Evolutionary conservation across 2,329 filamentous ascomycete genomes (phyloP).

Genomic region (Fonsecaea multimorphosa): DNA sequence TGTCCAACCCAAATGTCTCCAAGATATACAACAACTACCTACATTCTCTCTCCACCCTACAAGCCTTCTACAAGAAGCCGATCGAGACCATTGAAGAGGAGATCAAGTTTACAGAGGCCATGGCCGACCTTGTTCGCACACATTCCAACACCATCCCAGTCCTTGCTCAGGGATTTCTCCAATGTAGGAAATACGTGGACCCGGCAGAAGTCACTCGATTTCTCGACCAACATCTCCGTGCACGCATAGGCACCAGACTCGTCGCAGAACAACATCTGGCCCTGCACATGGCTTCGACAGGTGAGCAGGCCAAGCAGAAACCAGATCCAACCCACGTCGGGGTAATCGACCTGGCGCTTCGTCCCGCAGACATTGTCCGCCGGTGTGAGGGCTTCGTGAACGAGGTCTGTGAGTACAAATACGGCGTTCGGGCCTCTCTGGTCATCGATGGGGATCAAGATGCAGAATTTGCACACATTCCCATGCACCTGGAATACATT

Average conservation of each 20-base stretch:
- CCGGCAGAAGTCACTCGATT: conserved; percentile 85
- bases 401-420: conserved; percentile 95
- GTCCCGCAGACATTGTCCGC: conserved; percentile 80
- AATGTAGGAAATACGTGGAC: conserved; percentile 88
- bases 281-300: conserved; percentile 76
- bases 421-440: conserved; percentile 82
- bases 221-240: conserved; percentile 89
- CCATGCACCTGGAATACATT: conserved; percentile 96
- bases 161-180: conserved; percentile 88
- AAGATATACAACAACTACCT: conserved; percentile 96
- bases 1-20: conserved; percentile 94
- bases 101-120: conserved; percentile 86
- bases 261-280: conserved; percentile 98
- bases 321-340: conserved; percentile 74
- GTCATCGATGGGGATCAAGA: conserved; percentile 83
- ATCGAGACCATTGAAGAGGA: conserved; percentile 85
- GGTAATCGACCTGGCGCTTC: conserved; percentile 89
- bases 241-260: conserved; percentile 89
- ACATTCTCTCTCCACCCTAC: conserved; percentile 85
- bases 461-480: conserved; percentile 90
- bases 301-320: conserved; percentile 63
- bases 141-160: conserved; percentile 94
- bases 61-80: conserved; percentile 77
- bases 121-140: conserved; percentile 93
- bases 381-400: conserved; percentile 88